Conservation (phyloP, 306 rosid genomes). For the Potentilla sterilis region DNA sequence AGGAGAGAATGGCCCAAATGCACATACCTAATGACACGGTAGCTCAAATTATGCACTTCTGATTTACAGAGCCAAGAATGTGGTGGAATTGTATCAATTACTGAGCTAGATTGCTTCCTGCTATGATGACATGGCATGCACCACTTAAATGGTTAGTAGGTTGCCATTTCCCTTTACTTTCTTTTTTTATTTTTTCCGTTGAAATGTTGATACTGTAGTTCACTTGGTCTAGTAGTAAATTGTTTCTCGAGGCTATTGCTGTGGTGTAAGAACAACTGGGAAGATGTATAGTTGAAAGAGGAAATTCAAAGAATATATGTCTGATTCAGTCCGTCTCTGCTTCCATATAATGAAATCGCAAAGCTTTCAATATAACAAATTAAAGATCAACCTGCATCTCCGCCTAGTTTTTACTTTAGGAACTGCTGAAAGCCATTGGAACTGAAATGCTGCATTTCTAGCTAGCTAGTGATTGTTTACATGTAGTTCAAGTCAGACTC, state of each 20-base stretch:
- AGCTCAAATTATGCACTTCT: slow-evolving; percentile 35
- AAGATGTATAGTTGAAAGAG: slow-evolving; percentile 19
- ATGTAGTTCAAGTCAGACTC: not conserved
- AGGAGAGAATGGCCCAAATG: slow-evolving; percentile 38
- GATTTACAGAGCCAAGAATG: slow-evolving; percentile 28
- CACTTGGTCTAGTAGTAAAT: slow-evolving; percentile 20
- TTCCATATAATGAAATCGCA: not conserved
- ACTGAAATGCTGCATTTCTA: not conserved
- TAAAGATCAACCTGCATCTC: not conserved
- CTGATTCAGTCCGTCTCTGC: not conserved
- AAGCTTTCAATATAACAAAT: not conserved
- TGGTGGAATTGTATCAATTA: slow-evolving; percentile 29
- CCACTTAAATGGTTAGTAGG: slow-evolving; percentile 33
- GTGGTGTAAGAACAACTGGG: slow-evolving; percentile 18
- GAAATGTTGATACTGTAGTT: slow-evolving; percentile 15
- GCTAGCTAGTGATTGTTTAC: not conserved
- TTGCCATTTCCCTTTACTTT: slow-evolving; percentile 16
- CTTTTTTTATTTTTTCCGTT: not conserved
- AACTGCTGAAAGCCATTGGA: not conserved
- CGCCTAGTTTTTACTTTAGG: not conserved
- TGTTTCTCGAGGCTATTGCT: slow-evolving; percentile 15
- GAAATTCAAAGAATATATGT: slow-evolving; percentile 18
- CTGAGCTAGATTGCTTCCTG: slow-evolving; percentile 27
- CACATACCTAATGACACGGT: slow-evolving; percentile 6
- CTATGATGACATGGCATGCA: slow-evolving; percentile 42